Conservation (phyloP, 2,329 filamentous ascomycete genomes). For the Huntiella decipiens region DNA sequence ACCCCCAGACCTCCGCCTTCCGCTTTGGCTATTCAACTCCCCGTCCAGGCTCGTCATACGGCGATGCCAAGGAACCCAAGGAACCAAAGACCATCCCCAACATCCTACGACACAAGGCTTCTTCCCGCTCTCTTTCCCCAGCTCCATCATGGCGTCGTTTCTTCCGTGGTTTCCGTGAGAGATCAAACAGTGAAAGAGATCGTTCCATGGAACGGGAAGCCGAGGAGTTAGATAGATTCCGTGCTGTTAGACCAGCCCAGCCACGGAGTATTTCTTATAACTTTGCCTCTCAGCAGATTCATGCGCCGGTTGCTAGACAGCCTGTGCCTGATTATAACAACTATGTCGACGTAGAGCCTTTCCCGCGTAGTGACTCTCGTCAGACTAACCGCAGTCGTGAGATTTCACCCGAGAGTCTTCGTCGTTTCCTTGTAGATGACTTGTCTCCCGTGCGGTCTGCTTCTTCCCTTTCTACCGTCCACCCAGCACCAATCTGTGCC, state of each 20-base stretch:
- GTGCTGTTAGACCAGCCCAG: not conserved
- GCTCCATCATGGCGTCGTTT: slow-evolving; percentile 32
- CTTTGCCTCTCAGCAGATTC: not conserved
- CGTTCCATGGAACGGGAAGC: slow-evolving; percentile 17
- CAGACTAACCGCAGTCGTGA: slow-evolving; percentile 21
- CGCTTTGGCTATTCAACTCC: not conserved
- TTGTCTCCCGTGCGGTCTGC: slow-evolving; percentile 14
- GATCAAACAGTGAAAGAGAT: slow-evolving; percentile 16
- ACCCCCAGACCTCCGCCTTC: slow-evolving; percentile 5
- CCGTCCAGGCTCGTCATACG: not conserved
- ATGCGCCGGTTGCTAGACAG: not conserved
- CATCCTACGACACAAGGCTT: slow-evolving; percentile 21
- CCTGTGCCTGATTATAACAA: not conserved
- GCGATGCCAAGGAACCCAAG: not conserved
- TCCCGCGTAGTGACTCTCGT: not conserved
- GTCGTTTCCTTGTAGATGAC: slow-evolving; percentile 32
- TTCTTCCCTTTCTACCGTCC: slow-evolving; percentile 8
- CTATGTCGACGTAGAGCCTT: not conserved
- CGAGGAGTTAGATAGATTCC: not conserved
- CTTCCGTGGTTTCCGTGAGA: slow-evolving; percentile 23
- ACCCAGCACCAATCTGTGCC: not conserved
- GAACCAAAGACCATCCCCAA: not conserved
- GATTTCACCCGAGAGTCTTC: slow-evolving; percentile 36
- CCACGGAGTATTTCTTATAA: slow-evolving; percentile 6
- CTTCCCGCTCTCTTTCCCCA: slow-evolving; percentile 28